Evolutionary conservation across 2,329 filamentous ascomycete genomes (phyloP).

Genomic region (Fusarium keratoplasticum): DNA sequence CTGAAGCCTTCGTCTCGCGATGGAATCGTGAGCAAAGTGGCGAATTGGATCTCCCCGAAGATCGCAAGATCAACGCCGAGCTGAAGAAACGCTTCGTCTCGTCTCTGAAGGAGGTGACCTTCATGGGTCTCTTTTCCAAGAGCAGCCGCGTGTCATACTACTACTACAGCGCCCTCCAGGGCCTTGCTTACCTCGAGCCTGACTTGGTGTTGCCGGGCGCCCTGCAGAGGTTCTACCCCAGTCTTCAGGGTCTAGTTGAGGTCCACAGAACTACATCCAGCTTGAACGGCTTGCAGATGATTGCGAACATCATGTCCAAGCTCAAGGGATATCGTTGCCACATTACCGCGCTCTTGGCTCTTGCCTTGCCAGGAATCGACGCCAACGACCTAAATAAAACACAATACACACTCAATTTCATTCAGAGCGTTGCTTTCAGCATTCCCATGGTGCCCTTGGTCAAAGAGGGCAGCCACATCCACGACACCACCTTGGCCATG

Average conservation of each 20-base stretch:
- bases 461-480: conserved; percentile 70
- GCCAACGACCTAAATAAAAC: conserved; percentile 98
- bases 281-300: conserved; percentile 89
- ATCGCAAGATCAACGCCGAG: conserved; percentile 81
- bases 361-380: conserved; percentile 94
- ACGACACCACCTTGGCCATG: conserved; percentile 82
- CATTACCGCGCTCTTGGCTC: conserved; percentile 90
- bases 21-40: conserved; percentile 97
- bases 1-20: conserved; percentile 95
- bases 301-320: conserved; percentile 89
- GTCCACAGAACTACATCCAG: conserved; percentile 97
- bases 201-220: conserved; percentile 92
- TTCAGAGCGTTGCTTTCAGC: conserved; percentile 95
- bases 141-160: conserved; percentile 91
- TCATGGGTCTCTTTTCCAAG: conserved; percentile 98
- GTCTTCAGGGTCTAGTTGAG: conserved; percentile 95
- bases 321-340: conserved; percentile 98
- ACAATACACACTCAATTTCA: conserved; percentile 91
- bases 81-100: conserved; percentile 91
- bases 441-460: conserved; percentile 87
- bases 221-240: conserved; percentile 95
- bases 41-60: conserved; percentile 86
- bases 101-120: conserved; percentile 90
- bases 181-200: conserved; percentile 90
- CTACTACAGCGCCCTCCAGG: conserved; percentile 90